Evolutionary conservation across 441 rosid species (phyloP), one percentile per base, ranked within the genome.

Genomic region (Populus tomentosa): DNA sequence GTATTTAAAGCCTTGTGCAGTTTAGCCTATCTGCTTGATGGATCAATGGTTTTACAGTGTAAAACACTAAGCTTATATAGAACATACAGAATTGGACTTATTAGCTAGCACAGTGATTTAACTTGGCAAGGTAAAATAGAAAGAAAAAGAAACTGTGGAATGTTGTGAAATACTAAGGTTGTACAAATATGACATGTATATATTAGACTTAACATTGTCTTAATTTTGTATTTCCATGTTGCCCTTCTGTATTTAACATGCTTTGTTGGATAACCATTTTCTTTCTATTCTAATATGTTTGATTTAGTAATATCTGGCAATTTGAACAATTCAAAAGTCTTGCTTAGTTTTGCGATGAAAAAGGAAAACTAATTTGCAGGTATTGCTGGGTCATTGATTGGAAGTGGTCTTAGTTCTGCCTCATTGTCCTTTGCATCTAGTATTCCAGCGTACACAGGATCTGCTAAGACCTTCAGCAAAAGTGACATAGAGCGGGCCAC

Each of bases 341-440:
- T 73, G 63, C 32, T n/a, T 10, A 28, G 32, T 35, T 74, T 72
- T 73, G 30, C 69, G 35, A 46, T 78, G 28, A 26, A 56, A 10
- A 50, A 32, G 30, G 24, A 6, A 63, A 2, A 8, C 30, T 50
- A 67, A 50, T 72, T 77, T 82, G 82, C 89, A 95, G 98, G 93
- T 78, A 87, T 87, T 2, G 84, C 79, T n/a, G 91, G 93, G 35
- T 91, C 94, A 38, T 77, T 82, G 75, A 84, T 86, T 11, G 90
- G 92, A 83, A 91, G 97, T 69, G 91, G 90, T 77, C 86, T 84
- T 40, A 94, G 90, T 85, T 94, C 95, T 42, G 85, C 86, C 42
- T 95, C 99, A 10, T 71, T 93, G 81, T 95, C 99, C 36, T 90
- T 92, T 86, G 95, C 90, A 59, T 95, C 97, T 67, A 94, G 98